Evolutionary conservation across 179 eudicot genomes (phyloP).

Genomic region (Amaranthus tricolor): DNA sequence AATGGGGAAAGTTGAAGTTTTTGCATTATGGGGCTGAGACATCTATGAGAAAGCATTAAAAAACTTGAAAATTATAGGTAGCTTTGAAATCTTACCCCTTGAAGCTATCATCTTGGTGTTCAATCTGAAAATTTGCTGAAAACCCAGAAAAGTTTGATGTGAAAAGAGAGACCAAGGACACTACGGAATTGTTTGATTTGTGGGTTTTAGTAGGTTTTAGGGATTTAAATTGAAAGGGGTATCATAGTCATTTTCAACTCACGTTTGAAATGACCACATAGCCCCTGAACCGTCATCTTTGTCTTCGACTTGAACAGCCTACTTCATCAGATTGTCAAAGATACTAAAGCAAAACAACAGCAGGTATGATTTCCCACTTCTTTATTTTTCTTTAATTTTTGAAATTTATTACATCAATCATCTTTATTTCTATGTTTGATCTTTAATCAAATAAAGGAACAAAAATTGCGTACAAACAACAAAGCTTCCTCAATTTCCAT

Average conservation of each 20-base stretch:
- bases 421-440: too few species aligned
- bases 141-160: not conserved
- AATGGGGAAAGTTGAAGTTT: slow-evolving; percentile 7
- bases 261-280: not conserved
- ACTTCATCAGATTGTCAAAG: too few species aligned
- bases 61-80: slow-evolving; percentile 26
- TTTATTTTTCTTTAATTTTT: too few species aligned
- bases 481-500: too few species aligned
- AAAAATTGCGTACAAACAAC: too few species aligned
- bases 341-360: too few species aligned
- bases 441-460: too few species aligned
- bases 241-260: slow-evolving; percentile 1
- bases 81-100: slow-evolving; percentile 36
- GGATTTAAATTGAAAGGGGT: slow-evolving; percentile 8
- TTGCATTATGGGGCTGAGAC: slow-evolving; percentile 16
- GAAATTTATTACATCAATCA: too few species aligned
- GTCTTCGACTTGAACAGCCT: too few species aligned
- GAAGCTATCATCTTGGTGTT: slow-evolving; percentile 11
- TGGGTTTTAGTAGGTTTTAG: not conserved
- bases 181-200: not conserved
- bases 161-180: not conserved
- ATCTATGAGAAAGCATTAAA: slow-evolving; percentile 14
- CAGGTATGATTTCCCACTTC: too few species aligned
- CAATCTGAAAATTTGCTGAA: slow-evolving; percentile 8
- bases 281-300: too few species aligned